Evolutionary conservation across 2,329 filamentous ascomycete genomes (phyloP), one percentile per base, ranked within the genome.

Genomic region (Sclerotinia trifoliorum): DNA sequence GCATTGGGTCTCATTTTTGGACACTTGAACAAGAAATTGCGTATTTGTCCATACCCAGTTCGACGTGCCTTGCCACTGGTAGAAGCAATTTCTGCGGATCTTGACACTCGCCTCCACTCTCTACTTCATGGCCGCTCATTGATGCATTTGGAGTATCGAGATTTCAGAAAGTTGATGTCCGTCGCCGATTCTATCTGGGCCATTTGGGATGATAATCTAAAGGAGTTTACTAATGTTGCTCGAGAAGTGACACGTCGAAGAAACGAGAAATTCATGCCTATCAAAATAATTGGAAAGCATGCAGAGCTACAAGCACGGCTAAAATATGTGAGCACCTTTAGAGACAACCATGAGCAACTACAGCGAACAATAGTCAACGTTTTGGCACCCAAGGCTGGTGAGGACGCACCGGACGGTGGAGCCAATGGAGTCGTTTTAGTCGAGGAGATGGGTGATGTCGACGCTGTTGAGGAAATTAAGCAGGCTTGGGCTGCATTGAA

Each of bases 221-320:
- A 98, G 79, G 95, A 98, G 75, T 99, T 99, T 77, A 98, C 94
- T 21, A 97, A 97, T 74, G 92, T 98, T 71, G 94, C 95, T 46
- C 92, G 95, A 80, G 96, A 99, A 76, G 93, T 96, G 8, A 97
- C 93, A 3, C 88, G 94, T 72, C 90, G 94, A 74, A 88, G 95
- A 74, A 96, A 97, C 76, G 96, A 98, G 79, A 97, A 96, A 78
- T 99, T 99, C 79, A 97, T 99, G 72, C 94, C 94, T 5, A 98
- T 99, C 83, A 98, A 98, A 82, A 94, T 99, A 78, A 87, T 85
- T 72, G 91, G 93, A 70, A 90, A 92, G 74, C 95, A 99, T 78
- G 89, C 88, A 51, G 91, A 94, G 78, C 91, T 95, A 35, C 93
- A 98, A 79, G 90, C 95, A 71, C 89, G 95, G 55, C 84, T 99